Conservation (phyloP, 2,329 filamentous ascomycete species). For the Talaromyces sp. region DNA sequence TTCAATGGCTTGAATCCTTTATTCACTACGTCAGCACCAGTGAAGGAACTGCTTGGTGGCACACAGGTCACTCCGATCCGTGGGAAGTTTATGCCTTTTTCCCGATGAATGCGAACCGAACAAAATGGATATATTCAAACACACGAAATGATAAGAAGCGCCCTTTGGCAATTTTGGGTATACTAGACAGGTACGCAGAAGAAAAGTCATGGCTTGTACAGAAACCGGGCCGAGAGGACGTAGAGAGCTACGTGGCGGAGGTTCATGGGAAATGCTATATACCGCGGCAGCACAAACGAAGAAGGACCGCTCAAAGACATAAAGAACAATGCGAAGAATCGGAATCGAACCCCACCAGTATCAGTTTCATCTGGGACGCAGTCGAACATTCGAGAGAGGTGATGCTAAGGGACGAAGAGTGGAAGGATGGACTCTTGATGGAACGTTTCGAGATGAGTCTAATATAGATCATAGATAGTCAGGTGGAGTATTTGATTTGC, state of each 20-base stretch:
- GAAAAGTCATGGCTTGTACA: conserved; percentile 2
- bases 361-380: conserved; percentile 3
- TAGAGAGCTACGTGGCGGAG: not conserved
- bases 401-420: not conserved
- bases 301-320: not conserved
- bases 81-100: conserved; percentile 3
- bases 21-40: not conserved
- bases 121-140: not conserved
- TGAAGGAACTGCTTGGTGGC: conserved; percentile 7
- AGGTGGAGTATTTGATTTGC: not conserved
- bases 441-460: conserved; percentile 5
- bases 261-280: conserved; percentile 8
- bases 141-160: not conserved
- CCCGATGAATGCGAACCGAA: not conserved
- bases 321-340: not conserved
- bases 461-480: not conserved
- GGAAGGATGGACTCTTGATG: not conserved
- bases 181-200: not conserved
- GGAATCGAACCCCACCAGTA: not conserved
- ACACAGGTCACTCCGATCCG: not conserved
- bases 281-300: not conserved
- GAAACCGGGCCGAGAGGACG: not conserved
- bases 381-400: not conserved
- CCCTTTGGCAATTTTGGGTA: not conserved
- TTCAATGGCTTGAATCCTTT: not conserved